Evolutionary conservation across 345 rosid species (phyloP).

Genomic region (Eutrema heterophyllum): DNA sequence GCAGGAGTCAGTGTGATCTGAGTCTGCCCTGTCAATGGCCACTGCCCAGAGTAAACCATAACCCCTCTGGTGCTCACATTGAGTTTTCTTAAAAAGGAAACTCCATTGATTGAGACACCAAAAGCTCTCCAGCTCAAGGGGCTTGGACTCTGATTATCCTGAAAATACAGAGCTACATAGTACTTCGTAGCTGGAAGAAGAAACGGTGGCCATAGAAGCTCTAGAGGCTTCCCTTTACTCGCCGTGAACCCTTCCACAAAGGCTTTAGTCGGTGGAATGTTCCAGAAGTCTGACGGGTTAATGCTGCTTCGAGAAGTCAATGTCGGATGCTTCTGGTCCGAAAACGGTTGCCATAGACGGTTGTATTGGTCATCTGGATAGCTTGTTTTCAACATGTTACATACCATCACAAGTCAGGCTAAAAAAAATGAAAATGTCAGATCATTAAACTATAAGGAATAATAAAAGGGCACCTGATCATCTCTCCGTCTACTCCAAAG

Average conservation of each 20-base stretch:
- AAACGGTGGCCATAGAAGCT: conserved; percentile 54
- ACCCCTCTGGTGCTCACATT: conserved; percentile 69
- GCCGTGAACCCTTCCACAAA: conserved; percentile 52
- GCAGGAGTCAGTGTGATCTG: conserved; percentile 51
- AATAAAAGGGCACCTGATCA: conserved; percentile 43
- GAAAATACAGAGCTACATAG: conserved; percentile 77
- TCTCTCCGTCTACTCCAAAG: conserved; percentile 46
- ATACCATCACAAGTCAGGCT: conserved; percentile 12
- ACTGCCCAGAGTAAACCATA: conserved; percentile 47
- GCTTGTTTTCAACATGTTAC: conserved; percentile 40
- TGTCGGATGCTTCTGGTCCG: conserved; percentile 35
- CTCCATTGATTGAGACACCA: conserved; percentile 60
- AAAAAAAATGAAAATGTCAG: not conserved
- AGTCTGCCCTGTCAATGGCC: conserved; percentile 79
- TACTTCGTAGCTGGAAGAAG: conserved; percentile 57
- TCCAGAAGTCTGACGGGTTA: conserved; percentile 57
- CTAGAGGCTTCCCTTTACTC: conserved; percentile 49
- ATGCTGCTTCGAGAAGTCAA: conserved; percentile 39
- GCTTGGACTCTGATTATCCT: conserved; percentile 56
- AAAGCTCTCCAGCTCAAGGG: conserved; percentile 75
- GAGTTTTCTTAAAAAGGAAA: conserved; percentile 44
- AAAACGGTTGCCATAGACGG: conserved; percentile 73
- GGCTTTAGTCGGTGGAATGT: conserved; percentile 55
- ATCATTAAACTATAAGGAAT: not conserved
- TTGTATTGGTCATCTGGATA: conserved; percentile 70